A percentile compares a stretch with the other conserved stretches of the same genome.
Evolutionary conservation across 345 rosid species (phyloP).

Genomic region (Camelina sativa): DNA sequence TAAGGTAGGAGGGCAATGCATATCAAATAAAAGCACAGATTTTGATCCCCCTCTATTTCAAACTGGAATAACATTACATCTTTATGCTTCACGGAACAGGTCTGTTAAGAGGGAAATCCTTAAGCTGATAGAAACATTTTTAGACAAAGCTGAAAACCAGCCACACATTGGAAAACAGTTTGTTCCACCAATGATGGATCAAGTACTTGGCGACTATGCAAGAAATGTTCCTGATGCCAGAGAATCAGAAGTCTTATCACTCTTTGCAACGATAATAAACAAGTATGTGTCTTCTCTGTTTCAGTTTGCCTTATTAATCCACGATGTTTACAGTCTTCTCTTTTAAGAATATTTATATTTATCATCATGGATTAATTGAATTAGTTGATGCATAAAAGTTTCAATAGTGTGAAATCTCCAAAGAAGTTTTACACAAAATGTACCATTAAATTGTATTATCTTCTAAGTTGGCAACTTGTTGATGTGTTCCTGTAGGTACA

Average conservation of each 20-base stretch:
- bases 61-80: constrained; percentile 26
- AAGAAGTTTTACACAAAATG: constrained; percentile 52
- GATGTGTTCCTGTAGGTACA: constrained; percentile 64
- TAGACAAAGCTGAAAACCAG: constrained; percentile 99
- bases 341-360: background rate
- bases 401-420: constrained; percentile 31
- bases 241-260: constrained; percentile 96
- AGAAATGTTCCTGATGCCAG: constrained; percentile 98
- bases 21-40: constrained; percentile 18
- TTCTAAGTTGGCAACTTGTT: constrained; percentile 8
- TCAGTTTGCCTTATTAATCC: constrained; percentile 9
- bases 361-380: constrained; percentile 6
- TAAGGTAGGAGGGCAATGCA: constrained; percentile 57
- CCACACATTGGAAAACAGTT: constrained; percentile 93
- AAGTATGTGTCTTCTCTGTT: constrained; percentile 57
- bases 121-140: constrained; percentile 91
- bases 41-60: constrained; percentile 3
- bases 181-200: constrained; percentile 99
- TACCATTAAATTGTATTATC: constrained; percentile 17
- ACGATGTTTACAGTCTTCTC: background rate
- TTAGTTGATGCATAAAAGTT: constrained; percentile 34
- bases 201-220: constrained; percentile 95
- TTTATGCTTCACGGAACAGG: constrained; percentile 51
- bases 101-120: constrained; percentile 97
- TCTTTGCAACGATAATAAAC: constrained; percentile 95